phyloP scores from a whole-genome alignment of 345 rosid species.

The Reutealis trisperma region DNA sequence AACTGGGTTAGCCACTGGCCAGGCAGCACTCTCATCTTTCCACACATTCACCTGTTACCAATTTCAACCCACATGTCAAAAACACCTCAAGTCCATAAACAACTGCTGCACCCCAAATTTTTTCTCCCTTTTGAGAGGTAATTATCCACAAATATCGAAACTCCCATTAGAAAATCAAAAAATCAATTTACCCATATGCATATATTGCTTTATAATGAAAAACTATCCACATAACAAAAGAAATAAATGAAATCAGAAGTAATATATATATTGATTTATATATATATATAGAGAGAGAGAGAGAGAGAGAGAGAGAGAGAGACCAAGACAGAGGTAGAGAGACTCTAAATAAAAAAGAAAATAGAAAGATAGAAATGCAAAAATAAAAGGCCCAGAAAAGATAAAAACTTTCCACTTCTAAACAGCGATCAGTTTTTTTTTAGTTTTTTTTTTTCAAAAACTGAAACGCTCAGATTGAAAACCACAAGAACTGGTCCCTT shows the following conservation, averaged over 20 bases:
- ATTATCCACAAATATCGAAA: not conserved
- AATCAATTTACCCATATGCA: not conserved
- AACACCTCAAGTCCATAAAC: not conserved
- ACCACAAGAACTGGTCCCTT: not conserved
- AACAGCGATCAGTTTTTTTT: too few species aligned
- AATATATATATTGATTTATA: too few species aligned
- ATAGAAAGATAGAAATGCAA: not conserved
- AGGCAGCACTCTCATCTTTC: conserved; percentile 75
- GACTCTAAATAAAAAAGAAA: not conserved
- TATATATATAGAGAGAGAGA: too few species aligned
- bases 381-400: not conserved
- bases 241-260: not conserved
- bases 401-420: not conserved
- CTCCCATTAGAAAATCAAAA: not conserved
- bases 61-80: conserved; percentile 18
- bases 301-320: not conserved
- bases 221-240: not conserved
- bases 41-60: conserved; percentile 59
- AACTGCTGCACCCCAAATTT: not conserved
- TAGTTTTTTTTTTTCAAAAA: too few species aligned
- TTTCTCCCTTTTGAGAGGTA: not conserved
- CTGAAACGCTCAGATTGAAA: not conserved
- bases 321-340: not conserved
- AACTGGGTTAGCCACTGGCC: conserved; percentile 99
- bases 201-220: not conserved